Conservation (phyloP, 208 protist species). For the Leishmania tarentolae region DNA sequence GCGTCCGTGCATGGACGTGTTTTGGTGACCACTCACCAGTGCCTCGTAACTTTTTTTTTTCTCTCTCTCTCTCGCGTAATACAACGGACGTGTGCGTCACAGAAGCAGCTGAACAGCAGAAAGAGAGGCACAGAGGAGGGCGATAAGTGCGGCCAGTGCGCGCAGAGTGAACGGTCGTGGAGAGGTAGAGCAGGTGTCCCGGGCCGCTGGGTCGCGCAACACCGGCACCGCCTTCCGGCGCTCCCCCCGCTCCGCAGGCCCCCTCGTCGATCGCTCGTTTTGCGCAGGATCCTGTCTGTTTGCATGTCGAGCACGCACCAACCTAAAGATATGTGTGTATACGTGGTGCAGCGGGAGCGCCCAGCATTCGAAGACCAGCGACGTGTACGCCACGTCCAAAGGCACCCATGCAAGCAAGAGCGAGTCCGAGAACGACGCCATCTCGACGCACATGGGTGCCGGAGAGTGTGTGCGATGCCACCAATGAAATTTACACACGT, state of each 20-base stretch:
- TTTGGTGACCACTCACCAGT: neutral
- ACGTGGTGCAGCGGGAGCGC: neutral
- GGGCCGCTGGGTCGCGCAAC: neutral
- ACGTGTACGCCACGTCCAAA: neutral
- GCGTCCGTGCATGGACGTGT: slow-evolving; percentile 1
- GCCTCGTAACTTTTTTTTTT: neutral
- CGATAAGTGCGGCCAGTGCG: neutral
- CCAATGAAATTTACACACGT: neutral
- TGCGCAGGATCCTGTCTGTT: too few relatives aligned
- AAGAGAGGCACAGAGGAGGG: neutral
- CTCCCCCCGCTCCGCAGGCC: too few relatives aligned
- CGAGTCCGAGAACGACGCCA: neutral
- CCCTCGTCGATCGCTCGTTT: too few relatives aligned
- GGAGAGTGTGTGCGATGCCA: neutral
- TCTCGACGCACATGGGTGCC: neutral
- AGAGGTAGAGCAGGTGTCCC: neutral
- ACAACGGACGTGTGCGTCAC: too few relatives aligned
- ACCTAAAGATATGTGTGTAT: neutral
- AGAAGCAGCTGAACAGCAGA: neutral
- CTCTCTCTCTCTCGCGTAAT: neutral
- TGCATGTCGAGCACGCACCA: neutral
- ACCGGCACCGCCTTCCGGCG: neutral
- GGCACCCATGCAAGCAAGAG: neutral
- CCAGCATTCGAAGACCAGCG: neutral
- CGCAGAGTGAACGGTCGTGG: neutral